phyloP scores from a whole-genome alignment of 768 basidiomycete species.

The Phanerochaete carnosa region DNA sequence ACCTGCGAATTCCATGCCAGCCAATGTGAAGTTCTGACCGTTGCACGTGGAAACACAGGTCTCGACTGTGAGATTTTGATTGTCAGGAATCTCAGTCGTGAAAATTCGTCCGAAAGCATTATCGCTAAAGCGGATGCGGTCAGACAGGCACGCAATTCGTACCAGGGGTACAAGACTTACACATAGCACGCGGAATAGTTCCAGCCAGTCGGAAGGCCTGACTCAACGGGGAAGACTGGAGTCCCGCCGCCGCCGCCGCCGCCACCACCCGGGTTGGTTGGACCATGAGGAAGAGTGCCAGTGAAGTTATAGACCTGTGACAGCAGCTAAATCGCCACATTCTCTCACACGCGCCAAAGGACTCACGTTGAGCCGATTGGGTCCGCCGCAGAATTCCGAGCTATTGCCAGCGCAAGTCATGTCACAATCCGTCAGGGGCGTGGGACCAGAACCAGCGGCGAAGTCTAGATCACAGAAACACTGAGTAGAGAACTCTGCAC shows the following conservation, averaged over 20 bases:
- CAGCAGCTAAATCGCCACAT: not conserved
- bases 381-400: conserved; percentile 72
- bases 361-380: conserved; percentile 53
- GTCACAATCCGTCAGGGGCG: conserved; percentile 51
- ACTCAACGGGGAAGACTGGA: conserved; percentile 42
- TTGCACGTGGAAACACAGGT: conserved; percentile 60
- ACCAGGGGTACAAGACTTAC: conserved; percentile 21
- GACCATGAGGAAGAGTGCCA: conserved; percentile 45
- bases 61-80: conserved; percentile 49
- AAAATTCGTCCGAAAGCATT: conserved; percentile 65
- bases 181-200: conserved; percentile 65
- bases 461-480: conserved; percentile 46
- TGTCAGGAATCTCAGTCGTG: conserved; percentile 36
- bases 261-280: conserved; percentile 15
- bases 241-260: conserved; percentile 14
- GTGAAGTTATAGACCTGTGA: conserved; percentile 58
- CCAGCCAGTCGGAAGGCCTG: conserved; percentile 54
- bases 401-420: conserved; percentile 65
- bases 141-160: not conserved
- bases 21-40: conserved; percentile 55
- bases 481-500: conserved; percentile 37
- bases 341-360: not conserved
- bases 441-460: conserved; percentile 43
- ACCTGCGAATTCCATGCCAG: conserved; percentile 62
- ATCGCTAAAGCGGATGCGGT: conserved; percentile 34